Percentiles rank a stretch among this genome's conserved stretches.
phyloP scores from a whole-genome alignment of 2,329 filamentous ascomycete species.

The Pseudogymnoascus sp. region DNA sequence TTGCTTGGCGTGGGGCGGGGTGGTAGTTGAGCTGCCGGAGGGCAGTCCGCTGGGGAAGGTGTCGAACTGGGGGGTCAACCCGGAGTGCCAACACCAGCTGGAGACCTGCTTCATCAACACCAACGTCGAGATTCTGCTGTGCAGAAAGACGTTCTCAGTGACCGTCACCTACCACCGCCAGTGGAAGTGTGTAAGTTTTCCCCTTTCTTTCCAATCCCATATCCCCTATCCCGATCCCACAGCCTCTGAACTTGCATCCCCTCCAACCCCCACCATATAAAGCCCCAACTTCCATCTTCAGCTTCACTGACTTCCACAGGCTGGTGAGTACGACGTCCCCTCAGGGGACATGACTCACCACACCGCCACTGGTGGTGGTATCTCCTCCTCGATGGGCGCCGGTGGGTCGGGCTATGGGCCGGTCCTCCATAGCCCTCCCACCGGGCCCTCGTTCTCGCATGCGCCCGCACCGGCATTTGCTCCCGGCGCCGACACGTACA shows the following conservation, averaged over 20 bases:
- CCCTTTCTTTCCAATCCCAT: not conserved
- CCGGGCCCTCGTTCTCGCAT: not conserved
- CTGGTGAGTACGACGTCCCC: not conserved
- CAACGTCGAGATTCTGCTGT: not conserved
- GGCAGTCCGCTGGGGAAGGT: not conserved
- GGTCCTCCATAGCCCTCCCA: not conserved
- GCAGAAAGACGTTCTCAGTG: not conserved
- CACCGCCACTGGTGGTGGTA: not conserved
- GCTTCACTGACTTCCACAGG: not conserved
- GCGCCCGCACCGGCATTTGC: not conserved
- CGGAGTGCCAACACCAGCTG: not conserved
- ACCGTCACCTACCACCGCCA: not conserved
- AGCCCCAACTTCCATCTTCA: not conserved
- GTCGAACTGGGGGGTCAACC: not conserved
- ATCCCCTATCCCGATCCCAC: not conserved
- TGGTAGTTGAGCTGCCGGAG: not conserved
- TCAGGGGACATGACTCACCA: not conserved
- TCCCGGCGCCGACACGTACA: not conserved
- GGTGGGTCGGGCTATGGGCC: not conserved
- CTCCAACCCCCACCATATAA: not conserved
- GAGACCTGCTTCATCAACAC: not conserved
- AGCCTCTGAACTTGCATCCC: not conserved
- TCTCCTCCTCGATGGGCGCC: not conserved
- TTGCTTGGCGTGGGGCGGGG: not conserved
- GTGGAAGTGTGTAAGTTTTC: conserved; percentile 6